Evolutionary conservation across 176 grass and related monocot genomes (phyloP).

Genomic region (Carex myosuroides): DNA sequence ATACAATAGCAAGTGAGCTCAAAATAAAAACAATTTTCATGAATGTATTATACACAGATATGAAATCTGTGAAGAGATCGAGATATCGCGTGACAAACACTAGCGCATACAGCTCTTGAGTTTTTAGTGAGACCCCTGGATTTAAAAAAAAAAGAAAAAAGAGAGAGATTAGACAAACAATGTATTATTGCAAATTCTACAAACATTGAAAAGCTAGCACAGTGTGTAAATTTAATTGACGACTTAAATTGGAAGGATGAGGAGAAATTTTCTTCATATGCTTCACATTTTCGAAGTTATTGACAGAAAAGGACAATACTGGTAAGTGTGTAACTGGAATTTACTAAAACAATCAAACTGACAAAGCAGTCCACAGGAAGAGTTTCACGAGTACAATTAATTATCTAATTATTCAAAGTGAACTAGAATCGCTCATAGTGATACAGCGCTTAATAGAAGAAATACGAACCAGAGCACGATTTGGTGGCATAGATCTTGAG

Average conservation of each 20-base stretch:
- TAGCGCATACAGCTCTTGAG: constrained; percentile 87
- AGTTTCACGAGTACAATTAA: background rate
- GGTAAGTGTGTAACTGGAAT: background rate
- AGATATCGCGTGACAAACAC: constrained; percentile 88
- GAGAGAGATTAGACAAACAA: background rate
- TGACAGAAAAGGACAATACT: background rate
- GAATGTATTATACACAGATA: constrained; percentile 86
- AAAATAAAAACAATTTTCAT: constrained; percentile 92
- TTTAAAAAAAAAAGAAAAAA: background rate
- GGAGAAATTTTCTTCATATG: background rate
- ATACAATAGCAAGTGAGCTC: constrained; percentile 84
- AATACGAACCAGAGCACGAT: constrained; percentile 68
- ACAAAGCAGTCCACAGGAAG: background rate
- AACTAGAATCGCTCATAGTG: background rate
- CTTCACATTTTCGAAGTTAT: background rate
- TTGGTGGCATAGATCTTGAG: constrained; percentile 99
- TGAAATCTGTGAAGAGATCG: constrained; percentile 74
- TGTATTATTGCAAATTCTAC: background rate
- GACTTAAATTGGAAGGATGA: background rate
- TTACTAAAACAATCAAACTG: background rate
- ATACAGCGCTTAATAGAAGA: background rate
- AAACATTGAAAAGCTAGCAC: background rate
- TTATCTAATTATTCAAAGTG: background rate
- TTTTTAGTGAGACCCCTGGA: constrained; percentile 88
- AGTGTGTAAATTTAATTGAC: background rate